Percentiles rank a stretch among this genome's conserved stretches.
These are phyloP conservation scores for Rhododendron vialii DNA, from an alignment of 148 eudicot species.

Conservation along the genomic window DNA sequence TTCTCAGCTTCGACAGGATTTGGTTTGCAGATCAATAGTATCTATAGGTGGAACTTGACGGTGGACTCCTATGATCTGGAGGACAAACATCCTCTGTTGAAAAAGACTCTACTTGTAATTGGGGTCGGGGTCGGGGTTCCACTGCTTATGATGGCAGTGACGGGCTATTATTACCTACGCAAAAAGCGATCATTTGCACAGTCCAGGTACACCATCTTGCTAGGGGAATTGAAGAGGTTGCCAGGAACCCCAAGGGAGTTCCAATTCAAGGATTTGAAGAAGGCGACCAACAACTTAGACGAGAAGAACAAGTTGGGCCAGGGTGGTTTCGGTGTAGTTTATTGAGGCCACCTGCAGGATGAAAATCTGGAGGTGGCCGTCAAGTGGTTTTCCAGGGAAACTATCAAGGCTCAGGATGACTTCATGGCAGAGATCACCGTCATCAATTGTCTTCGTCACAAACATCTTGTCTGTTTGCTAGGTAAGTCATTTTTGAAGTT, in stretches of 20 bases:
- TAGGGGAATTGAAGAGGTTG: slow-evolving; percentile 53
- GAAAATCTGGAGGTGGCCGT: slow-evolving; percentile 70
- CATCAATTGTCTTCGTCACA: neutral
- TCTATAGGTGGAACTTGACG: slow-evolving; percentile 72
- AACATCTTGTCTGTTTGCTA: neutral
- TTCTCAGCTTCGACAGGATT: slow-evolving; percentile 72
- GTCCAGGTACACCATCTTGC: slow-evolving; percentile 32
- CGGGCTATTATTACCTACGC: slow-evolving; percentile 12
- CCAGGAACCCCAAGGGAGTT: slow-evolving; percentile 80
- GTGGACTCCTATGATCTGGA: slow-evolving; percentile 19
- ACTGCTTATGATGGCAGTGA: slow-evolving; percentile 8
- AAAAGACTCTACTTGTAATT: slow-evolving; percentile 14
- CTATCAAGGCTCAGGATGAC: neutral
- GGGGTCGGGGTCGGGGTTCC: neutral
- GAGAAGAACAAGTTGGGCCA: neutral
- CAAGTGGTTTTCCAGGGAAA: slow-evolving; percentile 70
- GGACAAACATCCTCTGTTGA: neutral
- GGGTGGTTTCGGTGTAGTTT: slow-evolving; percentile 82
- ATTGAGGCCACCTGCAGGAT: slow-evolving; percentile 35
- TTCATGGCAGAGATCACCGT: neutral
- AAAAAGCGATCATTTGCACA: slow-evolving; percentile 6
- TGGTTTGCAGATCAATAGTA: slow-evolving; percentile 54
- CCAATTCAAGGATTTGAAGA: slow-evolving; percentile 56
- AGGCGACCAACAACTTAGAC: slow-evolving; percentile 42
- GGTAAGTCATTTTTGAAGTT: neutral